These are phyloP conservation scores for Pseudocercospora fijiensis DNA, from an alignment of 2,329 filamentous ascomycete species.

Conservation along the genomic window DNA sequence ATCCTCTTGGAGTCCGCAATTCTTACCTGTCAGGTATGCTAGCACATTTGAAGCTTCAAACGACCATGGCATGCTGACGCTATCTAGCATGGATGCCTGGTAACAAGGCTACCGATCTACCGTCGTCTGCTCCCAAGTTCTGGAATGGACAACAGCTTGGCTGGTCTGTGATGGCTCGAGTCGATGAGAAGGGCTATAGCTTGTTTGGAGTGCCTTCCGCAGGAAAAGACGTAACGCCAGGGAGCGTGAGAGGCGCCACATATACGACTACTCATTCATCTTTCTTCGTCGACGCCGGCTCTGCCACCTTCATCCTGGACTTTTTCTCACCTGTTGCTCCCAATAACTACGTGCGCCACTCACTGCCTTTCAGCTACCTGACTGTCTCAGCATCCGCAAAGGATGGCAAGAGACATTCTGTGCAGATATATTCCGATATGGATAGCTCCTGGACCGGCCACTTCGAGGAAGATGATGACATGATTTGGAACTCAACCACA, in stretches of 20 bases:
- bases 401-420: constrained; percentile 26
- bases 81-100: constrained; percentile 43
- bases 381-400: constrained; percentile 39
- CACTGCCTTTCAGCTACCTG: constrained; percentile 47
- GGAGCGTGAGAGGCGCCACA: constrained; percentile 18
- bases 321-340: constrained; percentile 49
- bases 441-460: constrained; percentile 48
- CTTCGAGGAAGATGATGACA: constrained; percentile 19
- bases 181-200: constrained; percentile 44
- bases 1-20: constrained; percentile 47
- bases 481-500: constrained; percentile 21
- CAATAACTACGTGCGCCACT: constrained; percentile 45
- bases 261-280: constrained; percentile 18
- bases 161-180: constrained; percentile 46
- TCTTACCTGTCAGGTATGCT: constrained; percentile 43
- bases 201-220: constrained; percentile 43
- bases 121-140: constrained; percentile 44
- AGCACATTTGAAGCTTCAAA: constrained; percentile 15
- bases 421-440: constrained; percentile 48
- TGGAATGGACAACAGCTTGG: constrained; percentile 45
- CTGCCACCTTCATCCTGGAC: constrained; percentile 41
- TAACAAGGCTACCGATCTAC: constrained; percentile 40
- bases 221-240: constrained; percentile 34
- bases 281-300: constrained; percentile 43
- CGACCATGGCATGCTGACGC: not conserved